Evolutionary conservation across 2,329 filamentous ascomycete genomes (phyloP), one percentile per base, ranked within the genome.

Genomic region (Colletotrichum paranaense): DNA sequence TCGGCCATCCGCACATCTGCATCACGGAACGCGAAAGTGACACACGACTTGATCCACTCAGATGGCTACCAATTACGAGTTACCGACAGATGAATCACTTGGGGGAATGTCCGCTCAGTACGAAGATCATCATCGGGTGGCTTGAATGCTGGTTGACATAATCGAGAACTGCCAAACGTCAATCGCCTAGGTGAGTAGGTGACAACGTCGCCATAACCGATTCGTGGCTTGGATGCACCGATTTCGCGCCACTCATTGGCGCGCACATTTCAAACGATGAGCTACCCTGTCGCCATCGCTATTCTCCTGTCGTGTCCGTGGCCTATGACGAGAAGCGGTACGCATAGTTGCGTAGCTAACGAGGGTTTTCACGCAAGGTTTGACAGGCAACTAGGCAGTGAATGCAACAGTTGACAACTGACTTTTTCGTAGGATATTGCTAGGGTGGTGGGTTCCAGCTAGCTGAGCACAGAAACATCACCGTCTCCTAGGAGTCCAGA

Each of bases 1-100:
- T 68, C 68, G n/a, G 32, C 58, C 49, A 49, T 56, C 66, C 16
- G 30, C 57, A 57, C 58, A 32, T 56, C 66, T 16, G 30, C 57
- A 57, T 58, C 12, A 38, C 49, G 28, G 26, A 46, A 46, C 56
- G 52, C 16, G 19, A 46, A 66, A 42, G 4, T 59, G 70, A 69
- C 59, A 24, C 32, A 60, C 16, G 46, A 52, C 16, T 52, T 60
- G 26, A 26, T 22, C 30, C 28, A 32, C n/a, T 59, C 56, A 38
- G 67, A 62, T 52, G 19, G 9, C 26, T 70, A 35, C 62, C 46
- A 42, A 32, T 24, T 30, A 56, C 56, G 26, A 42, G 53, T 35
- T 19, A 22, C 22, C 62, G 32, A 16, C 7, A 28, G 19, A 66
- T 71, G 55, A 38, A 60, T 49, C 11, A 32, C 30, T 28, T 42